These are phyloP conservation scores for Solidago caesia DNA, from an alignment of 129 eudicot genomes.

Conservation along the genomic window DNA sequence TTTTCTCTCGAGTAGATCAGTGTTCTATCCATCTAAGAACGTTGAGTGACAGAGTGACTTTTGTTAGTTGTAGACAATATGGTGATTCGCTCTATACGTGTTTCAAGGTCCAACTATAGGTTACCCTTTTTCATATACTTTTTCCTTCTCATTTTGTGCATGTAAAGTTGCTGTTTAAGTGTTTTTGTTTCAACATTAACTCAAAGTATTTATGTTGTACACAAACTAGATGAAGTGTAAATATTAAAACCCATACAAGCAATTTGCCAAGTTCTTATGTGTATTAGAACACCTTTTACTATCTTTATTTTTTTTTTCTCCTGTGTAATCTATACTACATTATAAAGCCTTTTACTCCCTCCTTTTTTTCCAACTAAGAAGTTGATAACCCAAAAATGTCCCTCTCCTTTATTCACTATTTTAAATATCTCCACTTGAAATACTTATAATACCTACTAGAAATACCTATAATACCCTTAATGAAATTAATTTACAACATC, in stretches of 20 bases:
- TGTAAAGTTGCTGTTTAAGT: background rate
- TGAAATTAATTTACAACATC: no score
- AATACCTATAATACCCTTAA: no score
- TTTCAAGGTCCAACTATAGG: no score
- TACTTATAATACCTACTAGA: no score
- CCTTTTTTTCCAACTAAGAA: no score
- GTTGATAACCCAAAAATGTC: no score
- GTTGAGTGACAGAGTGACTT: background rate
- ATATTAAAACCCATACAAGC: background rate
- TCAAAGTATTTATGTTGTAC: background rate
- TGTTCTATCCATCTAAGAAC: background rate
- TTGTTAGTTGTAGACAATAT: constrained; percentile 6
- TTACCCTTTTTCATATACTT: background rate
- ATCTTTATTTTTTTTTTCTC: background rate
- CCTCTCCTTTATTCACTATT: no score
- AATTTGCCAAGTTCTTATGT: background rate
- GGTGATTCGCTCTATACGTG: background rate
- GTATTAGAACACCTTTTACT: background rate
- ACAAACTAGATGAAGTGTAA: background rate
- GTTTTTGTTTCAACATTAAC: background rate
- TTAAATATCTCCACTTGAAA: no score
- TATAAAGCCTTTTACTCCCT: no score
- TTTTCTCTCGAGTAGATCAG: background rate
- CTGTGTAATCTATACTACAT: no score
- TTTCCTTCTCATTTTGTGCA: constrained; percentile 8